Evolutionary conservation across 768 basidiomycete genomes (phyloP), one percentile per base, ranked within the genome.

Genomic region (Leccinellum albellum): DNA sequence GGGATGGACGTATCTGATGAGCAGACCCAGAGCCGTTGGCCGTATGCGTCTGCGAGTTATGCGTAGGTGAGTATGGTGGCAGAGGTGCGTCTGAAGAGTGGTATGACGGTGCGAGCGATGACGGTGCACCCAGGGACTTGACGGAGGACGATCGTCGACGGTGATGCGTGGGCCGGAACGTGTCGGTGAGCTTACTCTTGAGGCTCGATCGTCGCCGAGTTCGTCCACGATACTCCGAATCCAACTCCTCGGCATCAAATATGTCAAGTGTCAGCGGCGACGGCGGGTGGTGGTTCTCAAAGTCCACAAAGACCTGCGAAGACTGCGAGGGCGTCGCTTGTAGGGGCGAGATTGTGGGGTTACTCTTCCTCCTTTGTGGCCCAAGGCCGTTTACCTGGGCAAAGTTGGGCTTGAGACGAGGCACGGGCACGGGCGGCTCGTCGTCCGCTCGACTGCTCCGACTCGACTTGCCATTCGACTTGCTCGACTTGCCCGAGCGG

Each of bases 361-460:
- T 82, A 53, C 83, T 82, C 74, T 83, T 82, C 64, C 73, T 76
- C 32, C 81, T 77, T 10, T 77, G 56, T 23, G 65, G 65, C 44
- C 62, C 62, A 21, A 26, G 60, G 13, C 60, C 63, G 23, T 56
- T 69, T 21, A 60, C 51, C 45, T 61, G 58, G 40, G 53, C 52
- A 56, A 65, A 71, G 59, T 56, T 65, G 62, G 61, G 68, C 56
- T 58, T 71, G n/a, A 69, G 61, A 21, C 69, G 71, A 23, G 71
- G 70, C 2, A 73, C 70, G 0, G 71, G 70, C 2, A 73, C 70
- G 0, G 70, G 70, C 5, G 71, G 70, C 26, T 64, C 70, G 20
- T 65, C 61, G 46, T 72, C 59, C 26, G 65, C 33, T 44, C 68
- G 61, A 54, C 55, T 73, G 17, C 58, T 69, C 60, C 64, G 60